Evolutionary conservation across 2,329 filamentous ascomycete genomes (phyloP).

Genomic region (Pseudogymnoascus sp.): DNA sequence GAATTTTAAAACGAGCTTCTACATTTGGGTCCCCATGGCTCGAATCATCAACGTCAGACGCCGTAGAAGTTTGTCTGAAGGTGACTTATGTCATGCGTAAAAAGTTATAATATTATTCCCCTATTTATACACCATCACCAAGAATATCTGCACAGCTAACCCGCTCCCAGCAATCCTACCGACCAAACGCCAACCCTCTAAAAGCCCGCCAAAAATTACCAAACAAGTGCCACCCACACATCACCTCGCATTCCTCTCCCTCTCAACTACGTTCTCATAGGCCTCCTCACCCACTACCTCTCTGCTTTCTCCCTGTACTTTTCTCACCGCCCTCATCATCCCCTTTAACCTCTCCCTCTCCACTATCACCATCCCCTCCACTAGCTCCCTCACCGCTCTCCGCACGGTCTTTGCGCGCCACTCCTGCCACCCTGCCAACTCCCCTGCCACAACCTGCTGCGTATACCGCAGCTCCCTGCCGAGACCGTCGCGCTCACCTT

Average conservation of each 20-base stretch:
- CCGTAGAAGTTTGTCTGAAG: neutral
- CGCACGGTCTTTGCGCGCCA: conserved; percentile 71
- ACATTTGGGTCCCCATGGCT: no score
- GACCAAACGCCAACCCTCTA: neutral
- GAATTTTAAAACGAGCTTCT: no score
- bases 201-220: neutral
- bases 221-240: neutral
- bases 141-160: neutral
- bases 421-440: conserved; percentile 91
- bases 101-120: conserved; percentile 1
- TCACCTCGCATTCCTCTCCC: neutral
- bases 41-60: no score
- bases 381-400: conserved; percentile 67
- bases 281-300: neutral
- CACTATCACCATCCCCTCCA: conserved; percentile 66
- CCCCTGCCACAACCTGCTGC: conserved; percentile 83
- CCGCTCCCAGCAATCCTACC: conserved; percentile 6
- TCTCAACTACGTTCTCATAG: neutral
- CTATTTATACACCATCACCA: neutral
- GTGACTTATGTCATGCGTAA: neutral
- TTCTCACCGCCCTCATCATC: conserved; percentile 67
- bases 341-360: conserved; percentile 74
- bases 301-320: neutral
- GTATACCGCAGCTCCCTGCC: conserved; percentile 80
- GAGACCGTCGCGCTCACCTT: conserved; percentile 63